phyloP scores from a whole-genome alignment of 2,329 filamentous ascomycete genomes.

The Fusarium coicis region DNA sequence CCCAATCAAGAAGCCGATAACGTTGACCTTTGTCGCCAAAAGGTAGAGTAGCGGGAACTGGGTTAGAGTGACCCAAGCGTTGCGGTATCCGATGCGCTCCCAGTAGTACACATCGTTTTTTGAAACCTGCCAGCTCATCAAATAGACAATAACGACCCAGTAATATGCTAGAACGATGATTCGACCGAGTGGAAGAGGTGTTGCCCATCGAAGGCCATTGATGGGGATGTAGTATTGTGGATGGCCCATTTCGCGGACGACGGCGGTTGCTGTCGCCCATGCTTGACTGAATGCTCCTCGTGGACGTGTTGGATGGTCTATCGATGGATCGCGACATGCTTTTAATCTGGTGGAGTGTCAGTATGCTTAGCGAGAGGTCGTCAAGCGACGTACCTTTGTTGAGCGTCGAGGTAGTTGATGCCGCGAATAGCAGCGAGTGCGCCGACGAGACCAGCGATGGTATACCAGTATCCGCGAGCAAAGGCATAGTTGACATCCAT shows the following conservation, averaged over 20 bases:
- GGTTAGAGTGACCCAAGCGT: conserved; percentile 72
- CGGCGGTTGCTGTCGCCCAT: conserved; percentile 69
- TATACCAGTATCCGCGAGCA: conserved; percentile 69
- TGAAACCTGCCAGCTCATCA: conserved; percentile 63
- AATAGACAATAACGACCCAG: conserved; percentile 68
- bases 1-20: conserved; percentile 70
- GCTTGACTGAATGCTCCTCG: conserved; percentile 56
- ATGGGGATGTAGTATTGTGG: conserved; percentile 63
- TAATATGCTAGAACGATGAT: conserved; percentile 64
- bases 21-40: conserved; percentile 67
- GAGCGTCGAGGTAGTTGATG: conserved; percentile 56
- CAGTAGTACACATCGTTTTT: conserved; percentile 65
- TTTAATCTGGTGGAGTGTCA: conserved; percentile 54
- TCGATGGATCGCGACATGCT: conserved; percentile 55
- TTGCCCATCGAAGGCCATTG: conserved; percentile 63
- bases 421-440: conserved; percentile 54
- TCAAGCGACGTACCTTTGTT: conserved; percentile 50
- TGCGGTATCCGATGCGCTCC: conserved; percentile 74
- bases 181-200: conserved; percentile 68
- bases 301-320: conserved; percentile 64
- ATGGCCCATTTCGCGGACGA: conserved; percentile 66
- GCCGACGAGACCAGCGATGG: conserved; percentile 61
- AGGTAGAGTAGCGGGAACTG: conserved; percentile 74
- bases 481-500: conserved; percentile 60
- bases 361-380: fast-evolving